A percentile compares a stretch with the other conserved stretches of the same genome.
These are phyloP conservation scores for Apiospora marii DNA, from an alignment of 2,329 filamentous ascomycete genomes.

Conservation along the genomic window DNA sequence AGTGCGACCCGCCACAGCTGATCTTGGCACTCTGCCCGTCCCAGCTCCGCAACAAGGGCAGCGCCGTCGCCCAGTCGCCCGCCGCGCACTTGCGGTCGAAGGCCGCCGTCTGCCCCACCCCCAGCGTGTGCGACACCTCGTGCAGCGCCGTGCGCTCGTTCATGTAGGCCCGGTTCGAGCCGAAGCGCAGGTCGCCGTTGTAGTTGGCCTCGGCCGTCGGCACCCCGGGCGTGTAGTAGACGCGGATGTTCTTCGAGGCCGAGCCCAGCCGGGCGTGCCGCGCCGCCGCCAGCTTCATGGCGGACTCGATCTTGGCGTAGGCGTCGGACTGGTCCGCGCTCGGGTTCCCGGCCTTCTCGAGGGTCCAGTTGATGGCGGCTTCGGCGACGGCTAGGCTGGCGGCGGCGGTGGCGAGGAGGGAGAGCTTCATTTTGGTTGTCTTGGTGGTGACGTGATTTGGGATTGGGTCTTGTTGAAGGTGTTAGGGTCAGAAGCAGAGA, in stretches of 20 bases:
- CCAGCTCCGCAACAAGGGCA: conserved; percentile 48
- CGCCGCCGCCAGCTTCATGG: conserved; percentile 50
- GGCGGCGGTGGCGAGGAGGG: conserved; percentile 2
- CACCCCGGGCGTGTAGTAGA: conserved; percentile 52
- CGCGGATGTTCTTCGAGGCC: conserved; percentile 49
- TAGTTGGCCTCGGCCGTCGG: conserved; percentile 55
- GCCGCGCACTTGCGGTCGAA: conserved; percentile 50
- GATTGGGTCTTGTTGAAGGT: background rate
- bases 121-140: conserved; percentile 57
- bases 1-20: conserved; percentile 46
- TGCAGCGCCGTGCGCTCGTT: conserved; percentile 57
- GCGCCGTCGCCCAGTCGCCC: conserved; percentile 51
- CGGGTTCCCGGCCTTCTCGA: conserved; percentile 49
- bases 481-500: background rate
- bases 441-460: no score
- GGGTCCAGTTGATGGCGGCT: conserved; percentile 44
- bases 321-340: conserved; percentile 52
- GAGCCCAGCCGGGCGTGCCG: conserved; percentile 47
- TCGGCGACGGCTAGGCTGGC: conserved; percentile 4
- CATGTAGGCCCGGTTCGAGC: conserved; percentile 54
- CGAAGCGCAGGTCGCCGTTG: conserved; percentile 57
- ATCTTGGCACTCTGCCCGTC: conserved; percentile 47
- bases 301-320: conserved; percentile 51
- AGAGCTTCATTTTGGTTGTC: background rate
- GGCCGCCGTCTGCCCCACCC: conserved; percentile 52